phyloP scores from a whole-genome alignment of 2,329 filamentous ascomycete species.

The Diaporthe aspalathi region DNA sequence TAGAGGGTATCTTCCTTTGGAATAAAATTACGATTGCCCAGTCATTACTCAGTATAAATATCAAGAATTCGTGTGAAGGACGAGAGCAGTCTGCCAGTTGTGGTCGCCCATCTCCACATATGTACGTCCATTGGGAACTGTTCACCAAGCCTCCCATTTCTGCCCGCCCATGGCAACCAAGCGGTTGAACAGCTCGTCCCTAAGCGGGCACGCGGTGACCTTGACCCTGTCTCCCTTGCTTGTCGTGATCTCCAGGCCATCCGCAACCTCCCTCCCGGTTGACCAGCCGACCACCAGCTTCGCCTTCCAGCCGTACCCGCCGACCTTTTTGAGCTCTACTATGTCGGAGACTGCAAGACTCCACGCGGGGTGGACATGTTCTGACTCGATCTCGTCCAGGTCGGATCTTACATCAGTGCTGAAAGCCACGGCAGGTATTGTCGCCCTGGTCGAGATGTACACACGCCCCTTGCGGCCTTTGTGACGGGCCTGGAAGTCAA shows the following conservation, averaged over 20 bases:
- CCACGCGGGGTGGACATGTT: slow-evolving; percentile 72
- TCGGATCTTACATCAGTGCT: slow-evolving; percentile 62
- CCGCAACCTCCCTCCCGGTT: slow-evolving; percentile 77
- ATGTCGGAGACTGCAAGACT: slow-evolving; percentile 78
- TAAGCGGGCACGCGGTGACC: slow-evolving; percentile 76
- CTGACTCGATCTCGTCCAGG: slow-evolving; percentile 64
- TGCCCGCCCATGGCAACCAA: slow-evolving; percentile 38
- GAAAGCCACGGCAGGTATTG: slow-evolving; percentile 76
- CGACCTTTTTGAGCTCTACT: slow-evolving; percentile 79
- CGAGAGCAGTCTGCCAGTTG: too few species aligned
- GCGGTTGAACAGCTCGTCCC: slow-evolving; percentile 71
- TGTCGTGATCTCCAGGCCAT: slow-evolving; percentile 77
- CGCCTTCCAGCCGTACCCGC: slow-evolving; percentile 86
- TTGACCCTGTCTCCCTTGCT: slow-evolving; percentile 65
- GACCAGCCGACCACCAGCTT: slow-evolving; percentile 87
- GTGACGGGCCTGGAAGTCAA: slow-evolving; percentile 80
- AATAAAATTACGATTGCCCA: too few species aligned
- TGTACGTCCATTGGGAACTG: not conserved
- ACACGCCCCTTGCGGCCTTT: slow-evolving; percentile 78
- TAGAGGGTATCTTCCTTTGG: too few species aligned
- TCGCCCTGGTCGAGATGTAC: slow-evolving; percentile 75
- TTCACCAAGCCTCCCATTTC: slow-evolving; percentile 38
- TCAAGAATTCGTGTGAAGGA: too few species aligned
- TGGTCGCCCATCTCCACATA: not conserved
- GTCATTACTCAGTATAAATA: too few species aligned